Percentiles rank a stretch among this genome's conserved stretches.
These are phyloP conservation scores for Chrysosphaeria jannelii DNA, from an alignment of 2,329 filamentous ascomycete species.

Conservation along the genomic window DNA sequence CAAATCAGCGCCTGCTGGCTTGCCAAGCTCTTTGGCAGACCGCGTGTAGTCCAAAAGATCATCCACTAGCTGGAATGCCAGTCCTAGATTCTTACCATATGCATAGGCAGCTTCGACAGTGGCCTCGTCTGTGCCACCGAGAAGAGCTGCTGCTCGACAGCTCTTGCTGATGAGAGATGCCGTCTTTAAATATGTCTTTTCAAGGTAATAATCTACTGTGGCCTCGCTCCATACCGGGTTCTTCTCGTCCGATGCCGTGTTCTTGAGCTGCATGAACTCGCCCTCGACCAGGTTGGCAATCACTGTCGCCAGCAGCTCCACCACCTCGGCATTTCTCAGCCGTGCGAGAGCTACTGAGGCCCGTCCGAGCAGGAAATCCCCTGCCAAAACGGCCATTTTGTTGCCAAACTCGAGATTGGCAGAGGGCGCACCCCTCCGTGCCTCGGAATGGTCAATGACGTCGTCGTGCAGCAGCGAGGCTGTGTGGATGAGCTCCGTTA, in stretches of 20 bases:
- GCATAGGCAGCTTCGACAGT: constrained; percentile 76
- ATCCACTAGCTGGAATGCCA: constrained; percentile 92
- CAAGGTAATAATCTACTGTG: constrained; percentile 71
- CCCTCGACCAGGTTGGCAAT: constrained; percentile 95
- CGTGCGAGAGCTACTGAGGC: constrained; percentile 83
- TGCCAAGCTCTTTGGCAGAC: constrained; percentile 58
- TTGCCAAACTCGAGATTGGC: constrained; percentile 93
- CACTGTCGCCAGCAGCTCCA: constrained; percentile 78
- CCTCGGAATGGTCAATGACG: constrained; percentile 78
- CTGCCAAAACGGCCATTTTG: constrained; percentile 94
- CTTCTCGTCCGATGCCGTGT: constrained; percentile 66
- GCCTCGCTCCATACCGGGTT: constrained; percentile 69
- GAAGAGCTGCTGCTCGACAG: constrained; percentile 62
- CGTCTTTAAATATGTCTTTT: constrained; percentile 96
- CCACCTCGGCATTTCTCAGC: constrained; percentile 74
- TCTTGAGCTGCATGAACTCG: constrained; percentile 98
- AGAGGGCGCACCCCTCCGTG: constrained; percentile 55
- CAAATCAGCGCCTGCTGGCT: constrained; percentile 80
- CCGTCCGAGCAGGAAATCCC: constrained; percentile 81
- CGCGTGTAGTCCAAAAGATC: constrained; percentile 95
- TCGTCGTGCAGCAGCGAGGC: constrained; percentile 92
- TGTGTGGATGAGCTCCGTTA: constrained; percentile 91
- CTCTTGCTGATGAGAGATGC: constrained; percentile 90
- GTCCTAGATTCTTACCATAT: constrained; percentile 76
- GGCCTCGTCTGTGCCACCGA: constrained; percentile 43